Percentiles rank a stretch among this genome's conserved stretches.
Conservation (phyloP, 2,329 filamentous ascomycete genomes). For the Leptosphaerulina australis region DNA sequence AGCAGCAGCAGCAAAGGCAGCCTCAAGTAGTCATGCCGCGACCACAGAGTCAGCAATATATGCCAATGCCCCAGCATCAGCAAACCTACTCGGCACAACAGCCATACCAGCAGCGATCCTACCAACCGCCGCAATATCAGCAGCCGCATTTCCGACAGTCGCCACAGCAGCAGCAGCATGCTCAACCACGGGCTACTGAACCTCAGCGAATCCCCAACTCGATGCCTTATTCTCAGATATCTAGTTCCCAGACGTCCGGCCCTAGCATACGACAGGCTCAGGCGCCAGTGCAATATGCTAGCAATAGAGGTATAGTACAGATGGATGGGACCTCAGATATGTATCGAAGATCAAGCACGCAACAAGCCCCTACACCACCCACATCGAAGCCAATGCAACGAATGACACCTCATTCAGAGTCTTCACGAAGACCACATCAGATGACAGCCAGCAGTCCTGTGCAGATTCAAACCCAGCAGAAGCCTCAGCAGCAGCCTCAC, state of each 20-base stretch:
- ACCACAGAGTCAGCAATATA: constrained; percentile 34
- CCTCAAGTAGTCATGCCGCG: constrained; percentile 31
- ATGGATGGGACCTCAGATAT: constrained; percentile 25
- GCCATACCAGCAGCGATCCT: not conserved
- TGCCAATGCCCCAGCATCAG: constrained; percentile 25
- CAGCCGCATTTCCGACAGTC: constrained; percentile 14
- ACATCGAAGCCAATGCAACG: constrained; percentile 47
- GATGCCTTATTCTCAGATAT: constrained; percentile 34
- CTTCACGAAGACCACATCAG: constrained; percentile 38
- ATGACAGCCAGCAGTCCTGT: constrained; percentile 33
- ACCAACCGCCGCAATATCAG: constrained; percentile 19
- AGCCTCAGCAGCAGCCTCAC: constrained; percentile 8
- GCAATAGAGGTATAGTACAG: constrained; percentile 23
- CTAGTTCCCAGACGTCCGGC: constrained; percentile 34
- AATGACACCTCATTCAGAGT: constrained; percentile 46
- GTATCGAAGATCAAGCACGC: constrained; percentile 23
- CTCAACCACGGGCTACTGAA: constrained; percentile 39
- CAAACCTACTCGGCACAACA: constrained; percentile 10
- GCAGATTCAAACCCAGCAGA: constrained; percentile 17
- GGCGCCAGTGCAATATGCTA: constrained; percentile 32
- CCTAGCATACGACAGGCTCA: constrained; percentile 39
- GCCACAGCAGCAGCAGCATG: not conserved
- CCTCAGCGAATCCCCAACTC: constrained; percentile 30
- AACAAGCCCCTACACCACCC: constrained; percentile 30
- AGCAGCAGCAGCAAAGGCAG: constrained; percentile 22